Conservation (phyloP, 805 yeast species). For the Hanseniaspora clermontiae region DNA sequence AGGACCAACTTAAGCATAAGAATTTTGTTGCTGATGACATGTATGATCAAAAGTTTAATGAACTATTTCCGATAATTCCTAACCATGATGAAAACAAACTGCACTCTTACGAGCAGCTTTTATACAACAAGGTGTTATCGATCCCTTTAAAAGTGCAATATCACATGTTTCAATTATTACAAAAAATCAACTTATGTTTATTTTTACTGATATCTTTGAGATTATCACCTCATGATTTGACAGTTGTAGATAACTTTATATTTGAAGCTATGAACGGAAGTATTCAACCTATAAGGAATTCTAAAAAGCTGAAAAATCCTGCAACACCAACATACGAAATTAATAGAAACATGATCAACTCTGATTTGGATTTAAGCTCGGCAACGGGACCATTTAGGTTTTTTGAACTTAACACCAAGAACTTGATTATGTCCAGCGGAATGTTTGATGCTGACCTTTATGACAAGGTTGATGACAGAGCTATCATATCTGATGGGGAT, state of each 20-base stretch:
- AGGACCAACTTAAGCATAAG: not conserved
- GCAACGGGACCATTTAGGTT: conserved; percentile 3
- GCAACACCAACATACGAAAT: conserved; percentile 2
- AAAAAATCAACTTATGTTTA: conserved; percentile 79
- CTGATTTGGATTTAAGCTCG: not conserved
- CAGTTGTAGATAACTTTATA: conserved; percentile 70
- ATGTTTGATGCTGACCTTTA: not conserved
- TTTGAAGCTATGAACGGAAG: conserved; percentile 61
- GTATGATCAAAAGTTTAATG: not conserved
- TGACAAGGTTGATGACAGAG: conserved; percentile 15
- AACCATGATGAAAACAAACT: conserved; percentile 16
- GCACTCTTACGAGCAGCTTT: not conserved
- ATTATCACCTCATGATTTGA: conserved; percentile 74
- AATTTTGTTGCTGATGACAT: not conserved
- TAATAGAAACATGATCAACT: not conserved
- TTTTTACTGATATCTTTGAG: conserved; percentile 81
- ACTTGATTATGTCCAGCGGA: conserved; percentile 7
- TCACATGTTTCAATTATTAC: conserved; percentile 39
- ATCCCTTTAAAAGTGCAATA: conserved; percentile 28
- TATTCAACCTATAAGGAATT: conserved; percentile 6
- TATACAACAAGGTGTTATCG: conserved; percentile 12
- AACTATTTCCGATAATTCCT: conserved; percentile 17
- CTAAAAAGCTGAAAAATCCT: conserved; percentile 5
- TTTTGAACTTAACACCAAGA: conserved; percentile 7
- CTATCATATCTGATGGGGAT: conserved; percentile 9